Evolutionary conservation across 345 rosid species (phyloP), one percentile per base, ranked within the genome.

Genomic region (Ailanthus altissimus): DNA sequence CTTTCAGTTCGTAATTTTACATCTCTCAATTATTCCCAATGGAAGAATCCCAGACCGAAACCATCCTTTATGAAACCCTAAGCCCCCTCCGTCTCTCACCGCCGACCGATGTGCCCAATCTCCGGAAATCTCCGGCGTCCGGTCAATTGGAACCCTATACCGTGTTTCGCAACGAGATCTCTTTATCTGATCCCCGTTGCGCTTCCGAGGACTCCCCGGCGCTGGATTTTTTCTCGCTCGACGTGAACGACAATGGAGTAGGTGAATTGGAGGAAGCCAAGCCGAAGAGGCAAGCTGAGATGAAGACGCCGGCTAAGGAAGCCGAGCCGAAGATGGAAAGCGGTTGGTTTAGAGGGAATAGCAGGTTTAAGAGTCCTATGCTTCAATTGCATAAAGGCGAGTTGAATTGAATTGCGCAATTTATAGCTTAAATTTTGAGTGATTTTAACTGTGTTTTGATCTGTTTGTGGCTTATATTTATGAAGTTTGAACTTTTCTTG

Each of bases 351-450:
- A 80, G 84, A 62, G 96, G 93, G 81, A 86, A 90, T 70, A 75
- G 91, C 61, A 81, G 79, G 63, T 88, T 90, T 72, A 86, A 81
- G 76, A 95, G 96, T 76, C 98, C 97, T 28, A 92, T 95, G 98
- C 91, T 95, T 73, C 97, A 92, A 75, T 82, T 95, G 68, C 99
- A 95, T 84, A 95, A 92, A 93, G 98, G 98, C 92, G 72, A 40
- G 38, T 32, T 51, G 10, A 0, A 2, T 38, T 25, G 8, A 50
- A 36, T 59, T 23, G 67, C 7, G 21, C 28, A 51, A 13, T 47
- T 61, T 4, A 46, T 12, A 21, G 25, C 42, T 9, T 45, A 51
- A 21, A 65, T 66, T 38, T 59, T 14, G 61, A 26, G 15, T 57
- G 0, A 15, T 5, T 56, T 18, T 36, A 36, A 5, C 16, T 40